Evolutionary conservation across 768 basidiomycete species (phyloP), one percentile per base, ranked within the genome.

Genomic region (Amanita pallidorosea): DNA sequence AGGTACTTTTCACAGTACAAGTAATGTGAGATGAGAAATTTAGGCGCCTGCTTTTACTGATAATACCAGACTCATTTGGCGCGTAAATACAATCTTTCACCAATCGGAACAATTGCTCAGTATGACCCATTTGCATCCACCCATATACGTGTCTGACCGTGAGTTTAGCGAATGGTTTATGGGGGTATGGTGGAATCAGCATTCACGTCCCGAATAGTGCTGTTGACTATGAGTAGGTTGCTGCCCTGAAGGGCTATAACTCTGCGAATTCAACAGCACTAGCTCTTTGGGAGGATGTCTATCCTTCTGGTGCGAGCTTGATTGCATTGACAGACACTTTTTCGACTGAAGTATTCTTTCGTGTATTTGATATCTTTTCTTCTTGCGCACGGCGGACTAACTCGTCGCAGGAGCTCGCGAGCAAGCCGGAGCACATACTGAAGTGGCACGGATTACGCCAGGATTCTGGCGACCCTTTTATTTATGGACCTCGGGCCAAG

Each of bases 281-380:
- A 61, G 74, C 84, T 38, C 75, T 89, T 46, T 99, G 96, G 96
- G 88, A 97, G 61, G 66, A 77, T 43, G 81, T 85, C 37, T 84
- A 87, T 58, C 67, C 69, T 4, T 63, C 78, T 29, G 67, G 80
- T 25, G 56, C 59, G 4, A 52, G 61, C 2, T 75, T 85, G 49
- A 77, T 90, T 52, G 91, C 93, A 17, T 70, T 97, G 31, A 96
- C 96, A 12, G 96, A 99, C 67, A 99, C 96, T 0, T 98, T 96
- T 66, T 88, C 93, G 5, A 89, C 88, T 1, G 67, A 77, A 29
- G 81, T 78, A 0, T 98, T 97, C 68, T 93, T 91, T 71, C 75
- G 79, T 68, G 92, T 78, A 61, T 37, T 43, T 15, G 31, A 45
- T 55, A 9, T n/a, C 4, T 38, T 18, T 15, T 15, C 9, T 45